These are phyloP conservation scores for Lentinula guzmanii DNA, from an alignment of 768 basidiomycete genomes.

Conservation along the genomic window DNA sequence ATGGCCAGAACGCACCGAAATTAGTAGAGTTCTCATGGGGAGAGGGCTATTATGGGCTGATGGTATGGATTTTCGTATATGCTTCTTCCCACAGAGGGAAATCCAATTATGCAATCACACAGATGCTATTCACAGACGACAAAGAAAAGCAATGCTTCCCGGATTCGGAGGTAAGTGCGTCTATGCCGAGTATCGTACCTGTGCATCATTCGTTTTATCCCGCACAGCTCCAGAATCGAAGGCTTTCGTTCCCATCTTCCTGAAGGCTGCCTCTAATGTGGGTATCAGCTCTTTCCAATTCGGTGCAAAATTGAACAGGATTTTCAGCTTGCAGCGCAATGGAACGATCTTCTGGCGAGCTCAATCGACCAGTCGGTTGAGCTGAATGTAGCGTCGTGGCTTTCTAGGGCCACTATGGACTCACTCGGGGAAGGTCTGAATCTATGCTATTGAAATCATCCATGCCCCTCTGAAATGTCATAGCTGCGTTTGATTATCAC, in stretches of 20 bases:
- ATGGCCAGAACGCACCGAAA: conserved; percentile 42
- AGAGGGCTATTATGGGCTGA: conserved; percentile 51
- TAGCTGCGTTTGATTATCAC: conserved; percentile 51
- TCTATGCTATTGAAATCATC: background rate
- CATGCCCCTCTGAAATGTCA: background rate
- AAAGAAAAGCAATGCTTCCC: conserved; percentile 48
- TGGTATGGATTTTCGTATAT: conserved; percentile 22
- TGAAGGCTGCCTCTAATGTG: conserved; percentile 36
- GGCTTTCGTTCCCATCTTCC: conserved; percentile 45
- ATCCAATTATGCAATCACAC: background rate
- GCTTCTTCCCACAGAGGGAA: background rate
- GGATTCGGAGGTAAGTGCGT: conserved; percentile 41
- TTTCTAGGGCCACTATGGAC: conserved; percentile 44
- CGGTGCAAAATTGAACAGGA: background rate
- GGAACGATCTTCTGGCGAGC: conserved; percentile 45
- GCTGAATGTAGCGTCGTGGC: conserved; percentile 45
- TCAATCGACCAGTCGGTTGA: conserved; percentile 31
- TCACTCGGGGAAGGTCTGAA: conserved; percentile 41
- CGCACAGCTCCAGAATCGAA: conserved; percentile 28
- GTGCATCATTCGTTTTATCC: background rate
- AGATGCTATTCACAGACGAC: conserved; percentile 46
- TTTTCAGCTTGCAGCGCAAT: conserved; percentile 39
- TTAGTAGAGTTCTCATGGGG: conserved; percentile 45
- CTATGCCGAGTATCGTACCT: background rate
- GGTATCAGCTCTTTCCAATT: conserved; percentile 13